Conservation (phyloP, 768 basidiomycete species). For the Pulveroboletus ravenelii region DNA sequence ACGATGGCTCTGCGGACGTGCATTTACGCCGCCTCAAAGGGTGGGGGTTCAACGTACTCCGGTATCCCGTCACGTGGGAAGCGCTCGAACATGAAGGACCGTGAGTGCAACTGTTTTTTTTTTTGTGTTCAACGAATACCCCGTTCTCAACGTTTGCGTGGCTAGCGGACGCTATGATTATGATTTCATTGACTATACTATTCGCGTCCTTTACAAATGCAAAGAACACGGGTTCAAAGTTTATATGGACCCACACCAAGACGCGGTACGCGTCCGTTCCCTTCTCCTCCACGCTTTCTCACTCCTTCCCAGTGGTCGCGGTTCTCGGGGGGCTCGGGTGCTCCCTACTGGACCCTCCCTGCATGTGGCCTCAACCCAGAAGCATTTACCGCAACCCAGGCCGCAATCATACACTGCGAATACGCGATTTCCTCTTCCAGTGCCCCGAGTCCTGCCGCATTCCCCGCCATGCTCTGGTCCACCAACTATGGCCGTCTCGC, state of each 20-base stretch:
- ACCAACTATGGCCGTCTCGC: conserved; percentile 92
- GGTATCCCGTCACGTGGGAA: conserved; percentile 91
- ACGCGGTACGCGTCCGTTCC: conserved; percentile 59
- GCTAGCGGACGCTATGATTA: conserved; percentile 82
- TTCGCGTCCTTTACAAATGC: conserved; percentile 83
- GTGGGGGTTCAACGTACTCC: conserved; percentile 91
- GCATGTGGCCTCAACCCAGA: conserved; percentile 89
- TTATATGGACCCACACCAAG: conserved; percentile 96
- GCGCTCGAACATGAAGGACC: conserved; percentile 90
- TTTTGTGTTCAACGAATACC: neutral
- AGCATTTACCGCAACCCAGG: conserved; percentile 79
- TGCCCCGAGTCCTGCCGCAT: conserved; percentile 58
- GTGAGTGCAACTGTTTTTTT: conserved; percentile 48
- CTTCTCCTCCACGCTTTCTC: neutral
- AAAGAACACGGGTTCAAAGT: conserved; percentile 89
- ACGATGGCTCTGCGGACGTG: conserved; percentile 79
- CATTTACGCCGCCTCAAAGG: conserved; percentile 81
- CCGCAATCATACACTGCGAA: conserved; percentile 85
- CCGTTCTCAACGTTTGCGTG: neutral
- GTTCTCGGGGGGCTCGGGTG: conserved; percentile 91
- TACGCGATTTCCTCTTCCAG: conserved; percentile 54
- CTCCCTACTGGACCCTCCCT: conserved; percentile 87
- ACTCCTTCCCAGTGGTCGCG: conserved; percentile 73
- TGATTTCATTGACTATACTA: conserved; percentile 88
- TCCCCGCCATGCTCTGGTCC: conserved; percentile 96